Evolutionary conservation across 768 basidiomycete genomes (phyloP).

Genomic region (Calocybe cyanea): DNA sequence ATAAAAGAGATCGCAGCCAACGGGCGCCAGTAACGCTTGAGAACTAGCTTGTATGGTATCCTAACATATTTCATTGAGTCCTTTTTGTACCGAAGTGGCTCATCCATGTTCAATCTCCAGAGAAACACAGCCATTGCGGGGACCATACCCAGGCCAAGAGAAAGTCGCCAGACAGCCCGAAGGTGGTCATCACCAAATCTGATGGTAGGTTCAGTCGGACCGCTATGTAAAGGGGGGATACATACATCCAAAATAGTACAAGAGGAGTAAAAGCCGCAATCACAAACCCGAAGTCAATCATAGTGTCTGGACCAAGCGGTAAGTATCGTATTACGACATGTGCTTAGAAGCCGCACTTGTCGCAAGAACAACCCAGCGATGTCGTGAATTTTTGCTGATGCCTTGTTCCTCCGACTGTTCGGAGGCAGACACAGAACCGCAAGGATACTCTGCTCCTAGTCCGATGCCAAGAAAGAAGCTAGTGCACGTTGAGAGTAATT

Average conservation of each 20-base stretch:
- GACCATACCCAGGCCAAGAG: conserved; percentile 77
- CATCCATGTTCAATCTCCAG: conserved; percentile 83
- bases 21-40: conserved; percentile 74
- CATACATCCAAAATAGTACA: conserved; percentile 84
- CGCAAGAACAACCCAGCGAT: conserved; percentile 81
- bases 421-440: conserved; percentile 81
- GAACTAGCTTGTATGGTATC: conserved; percentile 72
- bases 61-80: conserved; percentile 72
- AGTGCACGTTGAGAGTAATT: background rate
- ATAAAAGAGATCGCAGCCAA: conserved; percentile 68
- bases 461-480: conserved; percentile 89
- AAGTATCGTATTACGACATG: background rate
- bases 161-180: conserved; percentile 80
- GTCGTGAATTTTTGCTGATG: conserved; percentile 73
- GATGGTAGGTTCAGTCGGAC: background rate
- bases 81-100: conserved; percentile 68
- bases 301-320: conserved; percentile 46
- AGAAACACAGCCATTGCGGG: conserved; percentile 76
- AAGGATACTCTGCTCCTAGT: conserved; percentile 85
- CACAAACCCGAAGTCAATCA: conserved; percentile 84
- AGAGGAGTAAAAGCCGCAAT: conserved; percentile 76
- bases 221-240: background rate
- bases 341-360: conserved; percentile 55
- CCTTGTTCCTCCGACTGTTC: conserved; percentile 84
- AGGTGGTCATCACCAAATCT: conserved; percentile 79